These are phyloP conservation scores for Penicillium malachiteum DNA, from an alignment of 495 filamentous ascomycete species.

Conservation along the genomic window DNA sequence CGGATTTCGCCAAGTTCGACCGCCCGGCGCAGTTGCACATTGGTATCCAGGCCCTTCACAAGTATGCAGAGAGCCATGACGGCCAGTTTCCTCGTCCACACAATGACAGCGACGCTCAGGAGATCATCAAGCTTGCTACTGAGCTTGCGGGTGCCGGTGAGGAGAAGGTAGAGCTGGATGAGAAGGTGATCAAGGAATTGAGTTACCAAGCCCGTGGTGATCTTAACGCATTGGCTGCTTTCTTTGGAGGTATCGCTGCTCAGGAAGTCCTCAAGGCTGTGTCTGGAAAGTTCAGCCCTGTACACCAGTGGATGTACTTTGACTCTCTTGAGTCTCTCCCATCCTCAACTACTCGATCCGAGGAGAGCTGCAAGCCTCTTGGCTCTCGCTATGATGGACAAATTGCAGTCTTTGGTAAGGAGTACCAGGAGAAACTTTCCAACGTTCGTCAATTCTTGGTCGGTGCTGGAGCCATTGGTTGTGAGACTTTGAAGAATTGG, in stretches of 20 bases:
- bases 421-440: conserved; percentile 89
- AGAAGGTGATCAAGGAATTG: conserved; percentile 89
- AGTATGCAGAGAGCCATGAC: conserved; percentile 67
- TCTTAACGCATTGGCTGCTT: conserved; percentile 85
- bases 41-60: conserved; percentile 88
- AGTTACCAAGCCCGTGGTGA: conserved; percentile 96
- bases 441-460: conserved; percentile 92
- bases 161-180: conserved; percentile 80
- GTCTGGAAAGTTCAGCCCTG: conserved; percentile 94
- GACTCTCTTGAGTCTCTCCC: conserved; percentile 96
- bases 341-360: conserved; percentile 65
- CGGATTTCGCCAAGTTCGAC: conserved; percentile 97
- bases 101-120: conserved; percentile 77
- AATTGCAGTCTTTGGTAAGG: conserved; percentile 91
- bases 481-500: conserved; percentile 99
- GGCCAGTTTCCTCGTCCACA: conserved; percentile 76
- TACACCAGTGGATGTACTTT: conserved; percentile 94
- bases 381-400: conserved; percentile 92
- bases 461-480: conserved; percentile 95
- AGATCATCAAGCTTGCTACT: conserved; percentile 71
- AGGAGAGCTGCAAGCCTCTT: conserved; percentile 81
- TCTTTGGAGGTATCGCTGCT: conserved; percentile 92
- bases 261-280: conserved; percentile 97
- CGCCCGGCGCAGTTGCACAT: conserved; percentile 87
- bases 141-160: conserved; percentile 61